A percentile compares a stretch with the other conserved stretches of the same genome.
These are phyloP conservation scores for Cylindrotheca fusiformis DNA, from an alignment of 108 stramenopile genomes.

Conservation along the genomic window DNA sequence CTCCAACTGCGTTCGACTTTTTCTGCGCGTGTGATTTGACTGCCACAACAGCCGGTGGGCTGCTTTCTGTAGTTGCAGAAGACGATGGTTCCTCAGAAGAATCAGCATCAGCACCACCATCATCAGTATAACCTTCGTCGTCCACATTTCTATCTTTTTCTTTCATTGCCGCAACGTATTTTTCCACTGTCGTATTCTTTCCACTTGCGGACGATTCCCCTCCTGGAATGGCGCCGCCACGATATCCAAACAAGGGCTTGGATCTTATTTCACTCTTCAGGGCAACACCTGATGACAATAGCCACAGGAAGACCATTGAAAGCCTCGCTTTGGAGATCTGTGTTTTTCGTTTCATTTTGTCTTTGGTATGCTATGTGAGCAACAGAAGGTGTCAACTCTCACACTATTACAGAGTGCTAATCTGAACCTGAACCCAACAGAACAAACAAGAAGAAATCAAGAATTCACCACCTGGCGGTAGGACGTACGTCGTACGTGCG, in stretches of 20 bases:
- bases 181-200: slow-evolving; percentile 22
- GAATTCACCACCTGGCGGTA: too few relatives aligned
- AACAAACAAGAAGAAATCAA: too few relatives aligned
- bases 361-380: too few relatives aligned
- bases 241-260: slow-evolving; percentile 4
- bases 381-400: too few relatives aligned
- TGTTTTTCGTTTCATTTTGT: too few relatives aligned
- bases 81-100: slow-evolving; percentile 1
- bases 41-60: slow-evolving; percentile 22
- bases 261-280: background rate
- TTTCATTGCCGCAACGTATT: slow-evolving; percentile 35
- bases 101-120: background rate
- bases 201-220: background rate
- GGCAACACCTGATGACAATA: background rate
- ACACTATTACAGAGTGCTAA: too few relatives aligned
- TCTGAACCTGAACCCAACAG: too few relatives aligned
- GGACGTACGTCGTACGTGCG: too few relatives aligned
- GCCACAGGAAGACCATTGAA: slow-evolving; percentile 2
- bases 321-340: too few relatives aligned
- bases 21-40: slow-evolving; percentile 34
- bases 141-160: slow-evolving; percentile 14
- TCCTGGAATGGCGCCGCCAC: slow-evolving; percentile 1
- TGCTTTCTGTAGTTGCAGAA: slow-evolving; percentile 3
- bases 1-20: slow-evolving; percentile 78
- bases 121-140: background rate